Evolutionary conservation across 1,139 yeast species (phyloP).

Genomic region (Saccharomyces hybrid): DNA sequence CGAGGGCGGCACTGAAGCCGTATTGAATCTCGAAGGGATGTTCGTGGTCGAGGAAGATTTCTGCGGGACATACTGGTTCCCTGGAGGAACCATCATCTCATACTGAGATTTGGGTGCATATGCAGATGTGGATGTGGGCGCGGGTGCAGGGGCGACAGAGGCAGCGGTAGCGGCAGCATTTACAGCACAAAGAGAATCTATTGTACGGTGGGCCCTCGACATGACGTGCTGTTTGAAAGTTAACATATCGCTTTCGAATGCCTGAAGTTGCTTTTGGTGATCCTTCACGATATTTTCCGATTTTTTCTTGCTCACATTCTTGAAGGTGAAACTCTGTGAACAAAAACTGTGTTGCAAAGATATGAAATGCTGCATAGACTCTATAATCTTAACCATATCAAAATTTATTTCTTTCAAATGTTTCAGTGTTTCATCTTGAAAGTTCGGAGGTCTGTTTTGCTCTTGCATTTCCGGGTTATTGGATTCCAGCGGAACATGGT

Average conservation of each 20-base stretch:
- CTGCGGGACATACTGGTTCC: background rate
- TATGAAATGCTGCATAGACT: background rate
- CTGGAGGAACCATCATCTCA: background rate
- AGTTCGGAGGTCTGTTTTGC: background rate
- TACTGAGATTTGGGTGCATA: background rate
- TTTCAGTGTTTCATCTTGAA: background rate
- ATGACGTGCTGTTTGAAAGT: background rate
- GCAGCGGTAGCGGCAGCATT: background rate
- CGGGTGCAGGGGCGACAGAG: background rate
- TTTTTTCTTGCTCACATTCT: background rate
- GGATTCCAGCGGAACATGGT: background rate
- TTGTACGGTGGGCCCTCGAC: background rate
- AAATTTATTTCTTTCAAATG: conserved; percentile 2
- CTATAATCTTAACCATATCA: conserved; percentile 2
- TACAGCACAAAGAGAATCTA: background rate
- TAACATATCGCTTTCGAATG: background rate
- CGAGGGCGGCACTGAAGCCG: background rate
- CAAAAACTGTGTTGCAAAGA: background rate
- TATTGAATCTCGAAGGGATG: background rate
- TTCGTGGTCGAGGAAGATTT: conserved; percentile 3
- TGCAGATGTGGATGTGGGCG: background rate
- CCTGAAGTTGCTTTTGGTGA: background rate
- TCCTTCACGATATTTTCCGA: background rate
- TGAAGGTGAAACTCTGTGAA: background rate
- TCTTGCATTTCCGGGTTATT: background rate